phyloP scores from a whole-genome alignment of 1,284 basidiomycete genomes.

The Ceratobasidium papillatum region DNA sequence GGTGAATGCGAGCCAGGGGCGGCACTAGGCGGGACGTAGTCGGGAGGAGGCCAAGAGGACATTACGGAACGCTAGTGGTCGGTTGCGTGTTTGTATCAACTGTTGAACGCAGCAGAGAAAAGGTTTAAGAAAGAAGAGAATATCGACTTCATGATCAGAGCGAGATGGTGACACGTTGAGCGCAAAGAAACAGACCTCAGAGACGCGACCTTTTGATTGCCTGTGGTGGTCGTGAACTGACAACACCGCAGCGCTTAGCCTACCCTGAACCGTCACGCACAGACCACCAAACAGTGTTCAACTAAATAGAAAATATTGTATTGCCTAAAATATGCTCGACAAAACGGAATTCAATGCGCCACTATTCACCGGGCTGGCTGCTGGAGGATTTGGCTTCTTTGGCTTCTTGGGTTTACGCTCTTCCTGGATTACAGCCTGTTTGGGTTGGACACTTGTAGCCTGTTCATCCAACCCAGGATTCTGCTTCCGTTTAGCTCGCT shows the following conservation, averaged over 20 bases:
- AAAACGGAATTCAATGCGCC: conserved; percentile 60
- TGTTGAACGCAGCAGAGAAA: conserved; percentile 55
- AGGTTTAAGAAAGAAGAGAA: conserved; percentile 68
- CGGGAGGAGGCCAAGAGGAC: conserved; percentile 69
- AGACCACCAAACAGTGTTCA: conserved; percentile 26
- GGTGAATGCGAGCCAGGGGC: conserved; percentile 84
- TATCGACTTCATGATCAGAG: conserved; percentile 55
- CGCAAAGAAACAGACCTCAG: conserved; percentile 42
- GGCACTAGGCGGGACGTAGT: conserved; percentile 72
- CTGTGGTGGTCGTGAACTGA: conserved; percentile 38
- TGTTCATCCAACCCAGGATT: conserved; percentile 45
- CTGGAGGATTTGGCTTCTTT: conserved; percentile 44
- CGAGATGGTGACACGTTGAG: conserved; percentile 36
- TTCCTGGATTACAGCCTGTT: conserved; percentile 48
- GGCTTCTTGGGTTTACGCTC: conserved; percentile 51
- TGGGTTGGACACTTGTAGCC: conserved; percentile 16
- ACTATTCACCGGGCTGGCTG: conserved; percentile 44
- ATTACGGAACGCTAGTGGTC: conserved; percentile 50
- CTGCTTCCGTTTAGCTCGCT: conserved; percentile 48
- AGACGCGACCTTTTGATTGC: conserved; percentile 38
- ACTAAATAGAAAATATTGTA: conserved; percentile 1
- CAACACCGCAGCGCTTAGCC: conserved; percentile 29
- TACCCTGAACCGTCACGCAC: conserved; percentile 33
- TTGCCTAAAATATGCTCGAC: conserved; percentile 62
- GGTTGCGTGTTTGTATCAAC: conserved; percentile 19